Conservation (phyloP, 139 green algal species). For the Auxenochlorella protothecoides region DNA sequence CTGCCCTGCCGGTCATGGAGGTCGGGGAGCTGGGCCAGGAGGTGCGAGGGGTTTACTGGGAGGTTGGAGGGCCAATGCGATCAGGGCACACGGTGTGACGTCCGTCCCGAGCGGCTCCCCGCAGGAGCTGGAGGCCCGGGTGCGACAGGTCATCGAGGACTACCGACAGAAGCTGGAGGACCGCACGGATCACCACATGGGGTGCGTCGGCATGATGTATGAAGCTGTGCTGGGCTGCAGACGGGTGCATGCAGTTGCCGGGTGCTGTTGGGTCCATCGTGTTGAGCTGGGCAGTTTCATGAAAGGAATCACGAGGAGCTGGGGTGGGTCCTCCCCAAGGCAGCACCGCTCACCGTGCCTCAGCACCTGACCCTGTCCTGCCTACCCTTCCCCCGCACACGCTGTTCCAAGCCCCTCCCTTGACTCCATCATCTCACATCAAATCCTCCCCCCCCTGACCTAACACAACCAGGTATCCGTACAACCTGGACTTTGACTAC, state of each 20-base stretch:
- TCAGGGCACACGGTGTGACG: not conserved
- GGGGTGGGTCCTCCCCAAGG: too few relatives aligned
- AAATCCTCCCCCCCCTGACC: not conserved
- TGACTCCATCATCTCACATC: not conserved
- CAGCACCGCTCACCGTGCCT: too few relatives aligned
- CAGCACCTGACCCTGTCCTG: too few relatives aligned
- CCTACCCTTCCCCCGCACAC: too few relatives aligned
- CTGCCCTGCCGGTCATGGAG: constrained; percentile 52
- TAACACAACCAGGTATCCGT: constrained; percentile 69
- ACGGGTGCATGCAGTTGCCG: not conserved
- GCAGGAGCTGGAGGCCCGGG: constrained; percentile 54
- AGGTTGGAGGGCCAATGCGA: not conserved
- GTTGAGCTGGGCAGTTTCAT: not conserved
- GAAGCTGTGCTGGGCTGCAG: too few relatives aligned
- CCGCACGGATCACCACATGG: constrained; percentile 77
- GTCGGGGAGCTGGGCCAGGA: constrained; percentile 30
- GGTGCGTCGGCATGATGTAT: constrained; percentile 24
- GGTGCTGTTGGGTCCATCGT: not conserved
- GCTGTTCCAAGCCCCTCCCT: not conserved
- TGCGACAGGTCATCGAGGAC: constrained; percentile 55
- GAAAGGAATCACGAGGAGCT: too few relatives aligned
- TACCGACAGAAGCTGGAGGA: constrained; percentile 72
- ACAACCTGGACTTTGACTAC: constrained; percentile 99
- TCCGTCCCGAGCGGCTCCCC: not conserved
- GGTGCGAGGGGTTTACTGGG: constrained; percentile 19